phyloP scores from a whole-genome alignment of 495 filamentous ascomycete genomes.

The Articulospora tetracladia region DNA sequence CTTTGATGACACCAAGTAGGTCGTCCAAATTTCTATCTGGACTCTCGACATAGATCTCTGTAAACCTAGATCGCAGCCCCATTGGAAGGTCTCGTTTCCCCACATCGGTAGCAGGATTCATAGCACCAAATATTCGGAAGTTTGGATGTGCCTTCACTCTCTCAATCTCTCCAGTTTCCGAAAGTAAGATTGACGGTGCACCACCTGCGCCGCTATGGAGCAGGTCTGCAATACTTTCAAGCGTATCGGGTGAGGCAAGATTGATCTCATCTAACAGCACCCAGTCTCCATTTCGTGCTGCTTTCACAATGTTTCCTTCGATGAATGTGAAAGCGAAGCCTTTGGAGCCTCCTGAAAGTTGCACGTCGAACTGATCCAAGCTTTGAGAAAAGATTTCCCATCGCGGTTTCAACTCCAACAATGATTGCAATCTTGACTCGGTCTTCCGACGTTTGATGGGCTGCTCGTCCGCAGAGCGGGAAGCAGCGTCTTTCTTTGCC shows the following conservation, averaged over 20 bases:
- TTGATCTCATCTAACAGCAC: conserved; percentile 98
- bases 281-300: conserved; percentile 93
- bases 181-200: conserved; percentile 76
- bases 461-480: conserved; percentile 47
- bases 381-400: conserved; percentile 79
- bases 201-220: conserved; percentile 63
- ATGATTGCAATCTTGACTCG: conserved; percentile 59
- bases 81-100: conserved; percentile 91
- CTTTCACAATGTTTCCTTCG: conserved; percentile 91
- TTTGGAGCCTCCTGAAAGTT: conserved; percentile 71
- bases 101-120: conserved; percentile 98
- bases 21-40: conserved; percentile 83
- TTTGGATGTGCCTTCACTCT: conserved; percentile 84
- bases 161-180: conserved; percentile 88
- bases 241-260: conserved; percentile 85
- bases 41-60: conserved; percentile 86
- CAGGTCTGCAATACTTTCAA: conserved; percentile 89
- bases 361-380: conserved; percentile 75
- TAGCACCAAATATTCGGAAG: conserved; percentile 95
- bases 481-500: conserved; percentile 27
- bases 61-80: conserved; percentile 82
- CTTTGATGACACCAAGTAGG: conserved; percentile 76
- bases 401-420: conserved; percentile 56
- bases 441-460: conserved; percentile 80
- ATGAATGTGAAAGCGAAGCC: conserved; percentile 94